Percentiles rank a stretch among this genome's conserved stretches.
phyloP scores from a whole-genome alignment of 2,329 filamentous ascomycete species.

The Raffaelea albimanens region DNA sequence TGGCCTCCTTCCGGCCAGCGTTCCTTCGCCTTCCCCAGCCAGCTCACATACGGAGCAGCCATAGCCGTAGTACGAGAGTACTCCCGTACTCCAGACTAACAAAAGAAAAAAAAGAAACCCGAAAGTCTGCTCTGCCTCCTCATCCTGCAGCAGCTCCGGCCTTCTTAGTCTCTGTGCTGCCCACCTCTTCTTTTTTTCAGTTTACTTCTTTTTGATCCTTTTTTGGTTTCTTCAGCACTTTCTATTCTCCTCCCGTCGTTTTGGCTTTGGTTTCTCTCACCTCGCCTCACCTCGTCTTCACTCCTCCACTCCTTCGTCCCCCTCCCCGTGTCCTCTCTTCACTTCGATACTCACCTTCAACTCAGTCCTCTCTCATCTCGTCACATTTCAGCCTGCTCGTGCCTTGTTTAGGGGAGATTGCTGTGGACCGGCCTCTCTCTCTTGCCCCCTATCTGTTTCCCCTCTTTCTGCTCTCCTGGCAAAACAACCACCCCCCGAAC shows the following conservation, averaged over 20 bases:
- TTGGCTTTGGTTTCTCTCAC: background rate
- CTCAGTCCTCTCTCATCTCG: too few relatives aligned
- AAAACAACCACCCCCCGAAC: background rate
- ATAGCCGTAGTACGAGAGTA: too few relatives aligned
- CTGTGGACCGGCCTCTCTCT: slow-evolving; percentile 5
- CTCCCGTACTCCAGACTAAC: too few relatives aligned
- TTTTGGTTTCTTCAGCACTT: background rate
- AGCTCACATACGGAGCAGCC: too few relatives aligned
- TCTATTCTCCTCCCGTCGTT: background rate
- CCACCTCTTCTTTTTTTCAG: background rate
- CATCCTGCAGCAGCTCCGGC: background rate
- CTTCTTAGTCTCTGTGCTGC: background rate
- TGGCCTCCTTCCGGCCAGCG: too few relatives aligned
- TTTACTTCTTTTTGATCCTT: background rate
- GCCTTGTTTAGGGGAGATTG: slow-evolving; percentile 4
- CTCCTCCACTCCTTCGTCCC: too few relatives aligned
- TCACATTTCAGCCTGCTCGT: background rate
- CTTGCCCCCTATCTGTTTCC: background rate
- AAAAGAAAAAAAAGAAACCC: too few relatives aligned
- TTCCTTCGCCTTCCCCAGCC: too few relatives aligned
- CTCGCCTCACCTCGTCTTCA: too few relatives aligned
- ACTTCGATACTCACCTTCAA: too few relatives aligned
- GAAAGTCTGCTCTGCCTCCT: background rate
- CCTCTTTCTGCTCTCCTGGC: background rate
- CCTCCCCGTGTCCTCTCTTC: too few relatives aligned